A percentile compares a stretch with the other conserved stretches of the same genome.
Conservation (phyloP, 306 rosid species). For the Fragaria ananassa region DNA sequence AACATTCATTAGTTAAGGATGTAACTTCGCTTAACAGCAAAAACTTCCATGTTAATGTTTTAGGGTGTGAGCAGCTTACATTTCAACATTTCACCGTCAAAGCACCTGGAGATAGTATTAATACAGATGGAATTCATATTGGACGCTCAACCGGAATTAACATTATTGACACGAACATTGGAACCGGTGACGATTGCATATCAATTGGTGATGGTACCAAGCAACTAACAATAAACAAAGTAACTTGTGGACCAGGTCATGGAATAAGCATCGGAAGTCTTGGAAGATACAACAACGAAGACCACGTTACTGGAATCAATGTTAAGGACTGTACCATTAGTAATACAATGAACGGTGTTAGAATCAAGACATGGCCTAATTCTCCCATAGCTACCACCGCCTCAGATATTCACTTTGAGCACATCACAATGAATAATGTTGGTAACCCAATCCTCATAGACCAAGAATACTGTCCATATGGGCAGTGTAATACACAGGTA, state of each 20-base stretch:
- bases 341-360: conserved; percentile 33
- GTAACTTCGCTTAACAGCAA: too few species aligned
- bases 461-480: conserved; percentile 55
- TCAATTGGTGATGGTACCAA: conserved; percentile 44
- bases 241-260: conserved; percentile 43
- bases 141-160: too few species aligned
- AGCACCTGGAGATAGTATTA: too few species aligned
- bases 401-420: conserved; percentile 33
- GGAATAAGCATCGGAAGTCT: conserved; percentile 27
- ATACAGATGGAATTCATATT: too few species aligned
- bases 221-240: conserved; percentile 9
- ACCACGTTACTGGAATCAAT: conserved; percentile 15
- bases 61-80: too few species aligned
- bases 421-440: conserved; percentile 42
- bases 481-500: conserved; percentile 33
- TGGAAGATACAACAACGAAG: conserved; percentile 30
- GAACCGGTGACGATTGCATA: conserved; percentile 52
- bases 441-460: conserved; percentile 39
- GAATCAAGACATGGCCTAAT: conserved; percentile 49
- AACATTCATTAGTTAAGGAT: too few species aligned
- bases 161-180: too few species aligned
- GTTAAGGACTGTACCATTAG: conserved; percentile 32
- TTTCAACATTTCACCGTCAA: too few species aligned
- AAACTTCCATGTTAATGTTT: too few species aligned
- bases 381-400: background rate